phyloP scores from a whole-genome alignment of 2,329 filamentous ascomycete genomes.

The Lachnellula suecica region DNA sequence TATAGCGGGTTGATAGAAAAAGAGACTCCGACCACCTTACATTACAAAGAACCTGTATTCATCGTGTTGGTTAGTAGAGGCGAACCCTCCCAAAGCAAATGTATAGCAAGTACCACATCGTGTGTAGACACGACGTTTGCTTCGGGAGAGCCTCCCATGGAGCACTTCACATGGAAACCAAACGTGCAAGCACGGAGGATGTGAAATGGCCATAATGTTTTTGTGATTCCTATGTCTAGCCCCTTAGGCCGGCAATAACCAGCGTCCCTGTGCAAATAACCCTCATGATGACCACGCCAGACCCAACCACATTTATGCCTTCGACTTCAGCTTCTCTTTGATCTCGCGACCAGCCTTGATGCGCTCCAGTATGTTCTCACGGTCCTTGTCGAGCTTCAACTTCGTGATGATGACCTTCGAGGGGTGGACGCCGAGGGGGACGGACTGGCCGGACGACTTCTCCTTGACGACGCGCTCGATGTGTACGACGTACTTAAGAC shows the following conservation, averaged over 20 bases:
- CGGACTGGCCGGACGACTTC: conserved; percentile 95
- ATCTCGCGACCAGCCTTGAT: conserved; percentile 79
- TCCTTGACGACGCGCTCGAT: conserved; percentile 95
- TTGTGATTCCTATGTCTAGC: conserved; percentile 32
- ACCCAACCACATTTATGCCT: conserved; percentile 25
- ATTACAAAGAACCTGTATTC: conserved; percentile 13
- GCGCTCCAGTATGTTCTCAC: conserved; percentile 83
- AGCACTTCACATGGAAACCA: conserved; percentile 63
- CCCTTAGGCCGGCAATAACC: conserved; percentile 18
- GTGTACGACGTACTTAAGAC: conserved; percentile 97
- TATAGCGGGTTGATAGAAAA: conserved; percentile 56
- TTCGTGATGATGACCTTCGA: conserved; percentile 98
- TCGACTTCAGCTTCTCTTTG: conserved; percentile 55
- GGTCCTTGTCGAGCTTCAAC: conserved; percentile 97
- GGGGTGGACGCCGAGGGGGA: conserved; percentile 90
- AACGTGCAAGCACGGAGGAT: conserved; percentile 39
- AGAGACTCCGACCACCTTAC: not conserved
- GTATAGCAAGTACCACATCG: conserved; percentile 30
- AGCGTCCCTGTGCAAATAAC: conserved; percentile 19
- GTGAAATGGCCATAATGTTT: conserved; percentile 69
- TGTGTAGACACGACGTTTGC: conserved; percentile 30
- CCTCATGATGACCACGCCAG: conserved; percentile 27
- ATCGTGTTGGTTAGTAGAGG: conserved; percentile 25
- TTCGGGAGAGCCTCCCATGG: conserved; percentile 76
- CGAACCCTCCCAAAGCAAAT: conserved; percentile 31